Base-by-base conservation (phyloP, 1,284 basidiomycete genomes). In the Ustilago vetiveriae region DNA sequence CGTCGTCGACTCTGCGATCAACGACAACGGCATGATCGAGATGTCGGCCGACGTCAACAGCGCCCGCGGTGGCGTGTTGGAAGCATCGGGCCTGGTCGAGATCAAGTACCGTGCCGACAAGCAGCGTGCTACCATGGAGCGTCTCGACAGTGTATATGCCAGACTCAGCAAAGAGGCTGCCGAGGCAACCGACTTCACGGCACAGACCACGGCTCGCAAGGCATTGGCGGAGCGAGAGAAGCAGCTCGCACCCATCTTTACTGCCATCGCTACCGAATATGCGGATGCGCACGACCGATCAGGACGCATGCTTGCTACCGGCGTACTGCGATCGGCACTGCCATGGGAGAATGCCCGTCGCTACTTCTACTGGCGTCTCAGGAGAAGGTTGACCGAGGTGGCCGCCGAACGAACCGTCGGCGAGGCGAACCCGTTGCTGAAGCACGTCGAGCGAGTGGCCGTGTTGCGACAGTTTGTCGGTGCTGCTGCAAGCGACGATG, bases 271-370 rank as follows among this genome's bases (percentile, higher is more conserved):
- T 22, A 84, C 96, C 67, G 86, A 96, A 46, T 98, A 97, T 80
- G 95, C 94, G 43, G 96, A 99, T 84, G 89, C 97, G 69, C 96
- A 97, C 82, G 95, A 94, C 84, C 91, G 93, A 54, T 88, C 90
- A 39, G 94, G 94, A 59, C 92, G 95, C 62, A 98, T 98, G 95
- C 92, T 96, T 84, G 94, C 94, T 24, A 98, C 98, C 84, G 94
- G 93, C 17, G 82, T 83, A 24, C 81, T 96, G 90, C 80, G 94
- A 90, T 39, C 90, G 87, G 78, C 86, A 88, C 27, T 88, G 87
- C 60, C 72, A 10, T 82, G 82, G 82, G 90, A 90, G 82, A 88
- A 92, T 66, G 89, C 94, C 42, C 90, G 95, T 66, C 72, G 75
- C 67, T 88, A 90, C 83, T 98, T 99, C 88, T 98, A 97, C 86